phyloP scores from a whole-genome alignment of 352 stramenopile species.

The Globisporangium yorkense region DNA sequence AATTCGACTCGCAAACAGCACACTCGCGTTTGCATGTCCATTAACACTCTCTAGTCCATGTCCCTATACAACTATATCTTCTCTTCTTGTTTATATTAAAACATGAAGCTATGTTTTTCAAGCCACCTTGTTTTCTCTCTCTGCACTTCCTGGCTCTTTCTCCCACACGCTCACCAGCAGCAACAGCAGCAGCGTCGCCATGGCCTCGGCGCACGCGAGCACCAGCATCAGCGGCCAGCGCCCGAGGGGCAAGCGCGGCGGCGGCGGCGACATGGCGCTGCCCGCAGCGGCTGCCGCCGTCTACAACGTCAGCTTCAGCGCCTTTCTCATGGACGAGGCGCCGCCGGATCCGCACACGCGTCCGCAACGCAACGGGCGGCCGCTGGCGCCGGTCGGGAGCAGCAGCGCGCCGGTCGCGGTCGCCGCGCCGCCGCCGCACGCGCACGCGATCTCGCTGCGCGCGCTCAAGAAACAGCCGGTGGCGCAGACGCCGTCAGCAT shows the following conservation, averaged over 20 bases:
- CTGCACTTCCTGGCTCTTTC: not conserved
- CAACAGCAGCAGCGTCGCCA: not conserved
- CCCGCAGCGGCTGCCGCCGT: not conserved
- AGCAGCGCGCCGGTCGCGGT: constrained; percentile 13
- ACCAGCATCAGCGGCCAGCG: not conserved
- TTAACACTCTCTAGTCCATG: too few relatives aligned
- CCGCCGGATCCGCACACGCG: constrained; percentile 21
- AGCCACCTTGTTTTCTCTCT: not conserved
- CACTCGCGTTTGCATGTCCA: too few relatives aligned
- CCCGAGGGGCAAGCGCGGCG: constrained; percentile 4
- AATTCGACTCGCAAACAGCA: too few relatives aligned
- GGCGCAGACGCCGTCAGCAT: not conserved
- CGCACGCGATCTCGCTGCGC: not conserved
- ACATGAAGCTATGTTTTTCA: too few relatives aligned
- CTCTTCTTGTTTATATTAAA: too few relatives aligned
- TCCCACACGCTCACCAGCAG: not conserved
- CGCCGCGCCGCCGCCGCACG: not conserved
- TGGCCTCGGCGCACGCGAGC: constrained; percentile 6
- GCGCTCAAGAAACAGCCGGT: not conserved
- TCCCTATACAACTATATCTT: too few relatives aligned
- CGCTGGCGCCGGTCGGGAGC: not conserved
- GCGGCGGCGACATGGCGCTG: constrained; percentile 1
- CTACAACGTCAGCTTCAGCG: constrained; percentile 37
- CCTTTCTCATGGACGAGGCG: constrained; percentile 55
- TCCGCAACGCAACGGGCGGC: constrained; percentile 9